Base-by-base conservation (phyloP, 1,284 basidiomycete genomes). In the Malassezia sympodialis region DNA sequence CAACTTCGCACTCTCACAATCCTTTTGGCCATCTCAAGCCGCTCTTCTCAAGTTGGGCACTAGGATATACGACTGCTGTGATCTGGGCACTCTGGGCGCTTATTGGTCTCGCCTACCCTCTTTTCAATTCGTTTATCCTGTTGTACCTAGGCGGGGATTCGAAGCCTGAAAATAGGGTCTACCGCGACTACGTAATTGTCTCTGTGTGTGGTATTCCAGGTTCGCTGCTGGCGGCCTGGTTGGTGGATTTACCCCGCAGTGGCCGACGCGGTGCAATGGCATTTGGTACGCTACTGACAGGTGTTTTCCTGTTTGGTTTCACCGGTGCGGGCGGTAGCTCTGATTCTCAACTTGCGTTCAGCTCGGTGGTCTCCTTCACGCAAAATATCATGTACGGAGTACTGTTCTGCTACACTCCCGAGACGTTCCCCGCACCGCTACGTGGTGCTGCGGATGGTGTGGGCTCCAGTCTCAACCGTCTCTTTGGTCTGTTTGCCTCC, bases 101-200 rank as follows among this genome's bases (percentile, higher is more conserved):
- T n/a, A 74, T 74, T 41, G 72, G 72, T 49, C 56, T 72, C 27
- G 69, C 67, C n/a, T 74, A 74, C 56, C 72, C 72, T 21, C 65
- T 74, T 21, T 74, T 67, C 64, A 74, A 74, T 51, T 66, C 72
- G 2, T 74, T 74, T 61, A 48, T 74, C 47, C 62, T 71, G 44
- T 58, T 70, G 48, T 73, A 72, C 47, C 65, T 74, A 10, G 62
- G 55, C 23, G 34, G 35, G 3, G 3, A 28, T 4, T 53, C 51
- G 4, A 59, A 49, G 2, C 57, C 55, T 32, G 21, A 58, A 39
- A 28, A 12, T 14, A 43, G 14, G 4, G 68, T 66, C 11, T 74
- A 73, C 61, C 59, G 66, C 21, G 65, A 74, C 56, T 74, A 74
- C 43, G 65, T 66, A 47, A 70, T 70, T 56, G 66, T 74, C 31